These are phyloP conservation scores for Pholiota adiposa DNA, from an alignment of 1,284 basidiomycete genomes.

Conservation along the genomic window DNA sequence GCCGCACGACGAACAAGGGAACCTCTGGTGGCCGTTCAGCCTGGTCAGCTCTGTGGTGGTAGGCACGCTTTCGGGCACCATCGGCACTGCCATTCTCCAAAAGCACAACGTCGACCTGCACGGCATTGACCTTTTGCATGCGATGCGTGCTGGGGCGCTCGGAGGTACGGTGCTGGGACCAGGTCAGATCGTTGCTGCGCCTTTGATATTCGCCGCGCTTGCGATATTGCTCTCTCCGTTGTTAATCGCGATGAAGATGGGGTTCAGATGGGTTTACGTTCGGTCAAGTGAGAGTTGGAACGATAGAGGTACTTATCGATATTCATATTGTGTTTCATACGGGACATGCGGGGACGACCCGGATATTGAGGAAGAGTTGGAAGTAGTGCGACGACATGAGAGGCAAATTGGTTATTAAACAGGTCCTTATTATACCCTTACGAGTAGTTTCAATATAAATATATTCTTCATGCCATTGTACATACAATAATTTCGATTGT, in stretches of 20 bases:
- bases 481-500: no score
- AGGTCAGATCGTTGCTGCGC: slow-evolving; percentile 15
- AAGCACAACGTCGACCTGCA: slow-evolving; percentile 22
- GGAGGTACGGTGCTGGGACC: slow-evolving; percentile 24
- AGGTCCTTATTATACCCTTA: background rate
- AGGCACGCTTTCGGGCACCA: slow-evolving; percentile 22
- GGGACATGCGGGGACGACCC: slow-evolving; percentile 22
- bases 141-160: slow-evolving; percentile 26
- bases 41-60: slow-evolving; percentile 9
- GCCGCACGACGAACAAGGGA: slow-evolving; percentile 1
- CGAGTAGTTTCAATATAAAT: no score
- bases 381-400: background rate
- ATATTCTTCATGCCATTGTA: no score
- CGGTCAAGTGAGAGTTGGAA: slow-evolving; percentile 21
- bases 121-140: slow-evolving; percentile 26
- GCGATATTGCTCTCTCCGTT: slow-evolving; percentile 22
- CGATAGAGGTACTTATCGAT: slow-evolving; percentile 14
- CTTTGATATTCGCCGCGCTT: slow-evolving; percentile 14
- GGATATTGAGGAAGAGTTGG: slow-evolving; percentile 20
- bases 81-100: slow-evolving; percentile 23
- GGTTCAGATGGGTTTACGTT: slow-evolving; percentile 21
- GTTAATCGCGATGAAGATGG: slow-evolving; percentile 22
- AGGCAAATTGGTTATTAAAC: background rate
- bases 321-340: slow-evolving; percentile 19
- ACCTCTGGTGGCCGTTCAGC: slow-evolving; percentile 14